Evolutionary conservation across 2,329 filamentous ascomycete species (phyloP), one percentile per base, ranked within the genome.

Genomic region (Phialemoniopsis sp.): DNA sequence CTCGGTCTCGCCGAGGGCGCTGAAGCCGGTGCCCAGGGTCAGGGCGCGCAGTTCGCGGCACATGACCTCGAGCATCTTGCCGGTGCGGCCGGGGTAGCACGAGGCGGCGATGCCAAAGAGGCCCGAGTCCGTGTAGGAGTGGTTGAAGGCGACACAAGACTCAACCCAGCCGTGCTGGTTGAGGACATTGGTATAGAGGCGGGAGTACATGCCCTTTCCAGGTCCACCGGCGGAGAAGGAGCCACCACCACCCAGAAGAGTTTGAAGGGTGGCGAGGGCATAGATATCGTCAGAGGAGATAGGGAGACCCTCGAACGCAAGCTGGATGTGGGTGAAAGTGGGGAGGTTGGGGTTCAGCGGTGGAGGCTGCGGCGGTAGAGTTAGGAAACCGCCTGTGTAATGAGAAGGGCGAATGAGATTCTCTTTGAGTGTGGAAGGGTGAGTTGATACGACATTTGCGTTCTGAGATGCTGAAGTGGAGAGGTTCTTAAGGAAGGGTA

Each of bases 131-230:
- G 88, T 93, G 74, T 98, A 98, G 34, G 87, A 88, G 72, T 97
- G 90, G 73, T 97, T 97, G 72, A 97, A 97, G 21, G 91, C 86
- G 37, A 95, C 76, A 67, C 93, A 97, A 44, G 82, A 90, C 67
- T 98, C 93, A 18, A 98, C 89, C 91, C 91, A 98, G 51, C 87
- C 89, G 67, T 95, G 84, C 66, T 97, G 90, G 70, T 98, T 98
- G 37, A 98, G 78, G 1, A 97, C 91, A 60, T 96, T 95, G 47
- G 90, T 97, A 73, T 96, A 98, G 8, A 98, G 79, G 12, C 93
- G 85, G 29, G 88, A 95, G 73, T 97, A 97, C 93, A 98, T 98
- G 61, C 93, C 93, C 71, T 98, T 98, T 38, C 93, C 93, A 5
- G 93, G 93, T 0, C 93, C 93, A 53, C 93, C 93, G 39, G 93